Percentiles rank a stretch among this genome's conserved stretches.
Conservation (phyloP, 257 asterid genomes). For the Gentiana dahurica region DNA sequence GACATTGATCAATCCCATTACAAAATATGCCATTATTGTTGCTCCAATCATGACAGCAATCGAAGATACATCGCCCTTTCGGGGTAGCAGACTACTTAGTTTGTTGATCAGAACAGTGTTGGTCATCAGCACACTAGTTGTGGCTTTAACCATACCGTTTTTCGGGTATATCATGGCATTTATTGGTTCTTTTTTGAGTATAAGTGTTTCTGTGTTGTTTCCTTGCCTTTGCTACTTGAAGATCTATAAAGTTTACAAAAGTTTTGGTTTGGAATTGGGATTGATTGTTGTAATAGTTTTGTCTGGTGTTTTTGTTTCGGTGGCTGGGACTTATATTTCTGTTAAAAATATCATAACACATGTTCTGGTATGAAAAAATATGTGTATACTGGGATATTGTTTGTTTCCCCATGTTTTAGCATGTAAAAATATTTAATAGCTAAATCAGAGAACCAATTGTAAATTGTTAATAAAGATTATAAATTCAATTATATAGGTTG, state of each 20-base stretch:
- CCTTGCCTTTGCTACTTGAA: conserved; percentile 43
- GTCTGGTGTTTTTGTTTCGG: conserved; percentile 20
- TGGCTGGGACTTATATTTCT: conserved; percentile 31
- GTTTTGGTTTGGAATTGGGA: conserved; percentile 17
- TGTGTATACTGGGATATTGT: too few species aligned
- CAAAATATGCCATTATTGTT: conserved; percentile 29
- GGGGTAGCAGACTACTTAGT: conserved; percentile 1
- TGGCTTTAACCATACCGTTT: conserved; percentile 16
- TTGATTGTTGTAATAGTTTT: conserved; percentile 16
- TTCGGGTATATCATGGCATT: conserved; percentile 44
- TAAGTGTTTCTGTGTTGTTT: conserved; percentile 27
- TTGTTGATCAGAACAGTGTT: conserved; percentile 13
- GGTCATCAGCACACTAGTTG: conserved; percentile 7
- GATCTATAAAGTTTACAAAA: conserved; percentile 18
- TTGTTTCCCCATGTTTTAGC: too few species aligned
- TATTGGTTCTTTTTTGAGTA: conserved; percentile 31
- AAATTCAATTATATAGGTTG: too few species aligned
- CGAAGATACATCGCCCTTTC: conserved; percentile 4
- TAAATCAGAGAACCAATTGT: too few species aligned
- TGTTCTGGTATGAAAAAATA: not conserved
- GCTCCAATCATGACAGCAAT: conserved; percentile 17
- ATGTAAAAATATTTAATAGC: too few species aligned
- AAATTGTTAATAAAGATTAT: too few species aligned
- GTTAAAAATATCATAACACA: conserved; percentile 19
- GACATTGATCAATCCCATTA: conserved; percentile 31